Base-by-base conservation (phyloP, 805 yeast species). In the Saccharomycopsis sp. region DNA sequence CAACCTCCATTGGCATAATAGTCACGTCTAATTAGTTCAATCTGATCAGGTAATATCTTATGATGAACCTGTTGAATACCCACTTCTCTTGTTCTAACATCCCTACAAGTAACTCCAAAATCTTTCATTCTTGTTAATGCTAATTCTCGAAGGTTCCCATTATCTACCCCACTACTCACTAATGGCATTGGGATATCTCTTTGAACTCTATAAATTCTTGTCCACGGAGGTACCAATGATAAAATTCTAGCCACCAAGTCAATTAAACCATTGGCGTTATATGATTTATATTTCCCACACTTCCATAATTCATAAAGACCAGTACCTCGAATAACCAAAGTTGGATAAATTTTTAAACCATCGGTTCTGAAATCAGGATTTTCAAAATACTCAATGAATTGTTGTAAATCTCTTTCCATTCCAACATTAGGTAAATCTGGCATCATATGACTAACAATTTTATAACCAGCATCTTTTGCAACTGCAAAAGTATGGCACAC, bases 131-230 rank as follows among this genome's bases (percentile, higher is more conserved):
- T 77, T 1, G 96, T 96, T 41, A 93, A 70, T 0, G 98, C 97
- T 53, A 93, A 70, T 63, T 93, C 98, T 60, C 98, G 74, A 59
- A 93, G 72, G 59, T 93, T 93, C 56, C 98, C 98, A 63, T 93
- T 93, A 56, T 93, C 98, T 34, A 93, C 98, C 57, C 98, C 98
- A 1, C 96, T 84, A 0, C 96, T 85, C 35, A 93, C 98, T 54
- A 93, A 71, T 0, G 98, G 98, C 98, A 93, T 93, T 16, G 98
- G 98, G 46, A 93, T 93, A 72, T 93, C 98, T 70, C 98, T 77
- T 67, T 93, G 98, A 19, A 93, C 98, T 63, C 98, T 81, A 63
- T 93, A 93, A 56, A 93, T 93, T 66, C 98, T 80, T 2, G 98
- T 93, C 98, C 98, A 93, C 3, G 98, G 98, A 21, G 98, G 98